A percentile compares a stretch with the other conserved stretches of the same genome.
Conservation (phyloP, 306 rosid species). For the Datisca glomerata region DNA sequence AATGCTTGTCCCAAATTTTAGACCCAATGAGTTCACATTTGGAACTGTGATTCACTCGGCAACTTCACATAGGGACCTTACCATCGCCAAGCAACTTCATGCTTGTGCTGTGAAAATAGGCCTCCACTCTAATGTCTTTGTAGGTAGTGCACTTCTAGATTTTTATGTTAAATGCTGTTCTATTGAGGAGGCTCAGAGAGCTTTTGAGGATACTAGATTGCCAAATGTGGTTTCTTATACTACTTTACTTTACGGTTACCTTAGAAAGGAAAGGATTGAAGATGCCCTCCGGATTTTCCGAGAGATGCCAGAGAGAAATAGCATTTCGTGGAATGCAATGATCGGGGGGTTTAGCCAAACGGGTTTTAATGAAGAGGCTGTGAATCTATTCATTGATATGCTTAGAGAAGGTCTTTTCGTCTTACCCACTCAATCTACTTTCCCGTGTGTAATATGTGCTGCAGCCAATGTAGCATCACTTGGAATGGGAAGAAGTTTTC, state of each 20-base stretch:
- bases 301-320: conserved; percentile 65
- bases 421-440: conserved; percentile 71
- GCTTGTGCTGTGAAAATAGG: conserved; percentile 47
- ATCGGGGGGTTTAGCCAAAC: conserved; percentile 75
- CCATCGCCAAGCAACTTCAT: conserved; percentile 57
- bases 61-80: conserved; percentile 24
- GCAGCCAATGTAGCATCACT: conserved; percentile 67
- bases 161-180: conserved; percentile 58
- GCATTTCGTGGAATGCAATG: conserved; percentile 82
- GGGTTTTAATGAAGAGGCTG: conserved; percentile 78
- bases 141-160: conserved; percentile 70
- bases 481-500: conserved; percentile 68
- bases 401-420: conserved; percentile 47
- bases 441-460: conserved; percentile 66
- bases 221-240: conserved; percentile 89
- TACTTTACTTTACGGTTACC: conserved; percentile 54
- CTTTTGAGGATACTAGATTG: conserved; percentile 35
- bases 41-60: conserved; percentile 57
- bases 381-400: conserved; percentile 48
- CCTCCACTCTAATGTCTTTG: conserved; percentile 46
- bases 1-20: conserved; percentile 37
- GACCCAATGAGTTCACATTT: conserved; percentile 72
- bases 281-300: conserved; percentile 51
- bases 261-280: conserved; percentile 40
- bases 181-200: conserved; percentile 41